Percentiles rank a stretch among this genome's conserved stretches.
These are phyloP conservation scores for Cardamine chenopodiifolia DNA, from an alignment of 345 rosid genomes.

Conservation along the genomic window DNA sequence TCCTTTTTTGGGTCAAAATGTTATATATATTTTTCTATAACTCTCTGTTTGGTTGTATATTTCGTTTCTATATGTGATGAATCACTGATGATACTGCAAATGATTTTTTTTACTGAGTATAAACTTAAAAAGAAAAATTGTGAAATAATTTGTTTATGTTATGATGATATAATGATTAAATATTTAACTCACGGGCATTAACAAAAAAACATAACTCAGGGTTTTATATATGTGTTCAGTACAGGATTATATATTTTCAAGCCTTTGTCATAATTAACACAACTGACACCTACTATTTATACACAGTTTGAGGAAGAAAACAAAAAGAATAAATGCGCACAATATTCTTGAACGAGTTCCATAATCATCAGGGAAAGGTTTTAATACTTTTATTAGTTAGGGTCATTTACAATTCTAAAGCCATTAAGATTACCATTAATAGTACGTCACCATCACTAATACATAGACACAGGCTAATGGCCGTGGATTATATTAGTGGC, in stretches of 20 bases:
- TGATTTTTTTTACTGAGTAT: neutral
- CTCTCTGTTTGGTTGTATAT: neutral
- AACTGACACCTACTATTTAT: too few species aligned
- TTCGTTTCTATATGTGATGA: neutral
- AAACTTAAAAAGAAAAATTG: too few species aligned
- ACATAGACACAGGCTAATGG: constrained; percentile 10
- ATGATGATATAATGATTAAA: neutral
- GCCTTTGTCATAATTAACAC: too few species aligned
- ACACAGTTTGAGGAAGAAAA: neutral
- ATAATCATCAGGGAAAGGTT: neutral
- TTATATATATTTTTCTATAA: neutral
- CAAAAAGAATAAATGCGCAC: neutral
- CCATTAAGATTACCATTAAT: neutral
- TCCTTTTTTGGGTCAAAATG: too few species aligned
- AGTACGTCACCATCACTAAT: constrained; percentile 10
- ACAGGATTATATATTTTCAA: neutral
- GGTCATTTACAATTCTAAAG: neutral
- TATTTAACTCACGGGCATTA: neutral
- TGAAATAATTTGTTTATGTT: neutral
- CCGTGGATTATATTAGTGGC: constrained; percentile 13
- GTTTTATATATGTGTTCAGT: neutral
- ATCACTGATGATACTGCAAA: neutral
- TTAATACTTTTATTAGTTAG: neutral
- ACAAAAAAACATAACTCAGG: neutral
- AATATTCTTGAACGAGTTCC: neutral